Conservation (phyloP, 2,329 filamentous ascomycete species). For the Cercospora nicotianae region DNA sequence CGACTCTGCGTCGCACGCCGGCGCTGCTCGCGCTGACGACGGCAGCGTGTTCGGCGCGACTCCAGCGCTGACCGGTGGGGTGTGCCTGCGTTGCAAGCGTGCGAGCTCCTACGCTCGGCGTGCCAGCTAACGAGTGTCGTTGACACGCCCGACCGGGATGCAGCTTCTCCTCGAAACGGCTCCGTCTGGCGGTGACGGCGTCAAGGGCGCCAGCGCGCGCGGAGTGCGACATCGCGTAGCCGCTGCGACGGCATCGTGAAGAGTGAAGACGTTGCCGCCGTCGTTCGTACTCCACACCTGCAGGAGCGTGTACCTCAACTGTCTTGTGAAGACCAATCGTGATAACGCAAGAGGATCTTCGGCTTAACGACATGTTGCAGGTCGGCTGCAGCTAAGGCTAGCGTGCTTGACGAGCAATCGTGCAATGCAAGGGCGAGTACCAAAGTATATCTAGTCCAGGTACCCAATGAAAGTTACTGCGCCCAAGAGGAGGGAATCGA, state of each 20-base stretch:
- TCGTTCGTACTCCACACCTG: slow-evolving; percentile 23
- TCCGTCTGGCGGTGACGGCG: slow-evolving; percentile 20
- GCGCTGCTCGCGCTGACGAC: neutral
- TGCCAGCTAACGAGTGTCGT: slow-evolving; percentile 17
- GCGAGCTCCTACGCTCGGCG: slow-evolving; percentile 10
- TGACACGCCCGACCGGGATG: slow-evolving; percentile 22
- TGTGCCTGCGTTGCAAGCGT: slow-evolving; percentile 17
- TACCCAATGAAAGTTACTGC: slow-evolving; percentile 25
- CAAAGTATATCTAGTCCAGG: slow-evolving; percentile 27
- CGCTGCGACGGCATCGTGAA: slow-evolving; percentile 11
- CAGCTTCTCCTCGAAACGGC: slow-evolving; percentile 26
- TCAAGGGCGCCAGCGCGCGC: neutral
- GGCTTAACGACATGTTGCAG: slow-evolving; percentile 28
- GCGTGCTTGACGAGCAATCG: slow-evolving; percentile 25
- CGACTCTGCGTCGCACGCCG: neutral
- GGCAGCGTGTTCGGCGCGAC: neutral
- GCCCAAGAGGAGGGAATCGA: slow-evolving; percentile 3
- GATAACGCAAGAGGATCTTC: slow-evolving; percentile 20
- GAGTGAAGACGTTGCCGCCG: slow-evolving; percentile 10
- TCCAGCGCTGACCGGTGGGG: neutral
- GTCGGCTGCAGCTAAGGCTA: slow-evolving; percentile 23
- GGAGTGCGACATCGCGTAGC: slow-evolving; percentile 22
- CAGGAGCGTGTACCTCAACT: slow-evolving; percentile 8
- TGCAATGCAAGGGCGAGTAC: slow-evolving; percentile 28
- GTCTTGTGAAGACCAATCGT: slow-evolving; percentile 19